Percentiles rank a stretch among this genome's conserved stretches.
Conservation (phyloP, 2,329 filamentous ascomycete genomes). For the Trichoderma endophyticum region DNA sequence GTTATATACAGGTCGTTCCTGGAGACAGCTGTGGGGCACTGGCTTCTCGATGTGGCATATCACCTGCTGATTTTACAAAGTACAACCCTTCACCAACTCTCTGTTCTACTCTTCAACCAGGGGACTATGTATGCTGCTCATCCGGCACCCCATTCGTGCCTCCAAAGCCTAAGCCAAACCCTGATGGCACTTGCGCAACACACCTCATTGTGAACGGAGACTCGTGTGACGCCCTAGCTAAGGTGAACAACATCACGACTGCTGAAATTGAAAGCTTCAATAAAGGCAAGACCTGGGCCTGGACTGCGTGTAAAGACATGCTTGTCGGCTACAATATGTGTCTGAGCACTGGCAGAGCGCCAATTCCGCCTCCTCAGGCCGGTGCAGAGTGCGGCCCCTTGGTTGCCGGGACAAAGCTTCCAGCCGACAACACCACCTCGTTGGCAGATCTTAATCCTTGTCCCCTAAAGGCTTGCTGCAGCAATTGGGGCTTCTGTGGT, state of each 20-base stretch:
- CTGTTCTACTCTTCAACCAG: slow-evolving; percentile 32
- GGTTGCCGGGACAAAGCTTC: slow-evolving; percentile 24
- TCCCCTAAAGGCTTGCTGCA: slow-evolving; percentile 30
- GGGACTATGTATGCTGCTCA: slow-evolving; percentile 39
- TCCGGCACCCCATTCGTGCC: slow-evolving; percentile 27
- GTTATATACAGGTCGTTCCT: not conserved
- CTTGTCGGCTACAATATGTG: slow-evolving; percentile 22
- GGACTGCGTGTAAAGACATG: slow-evolving; percentile 23
- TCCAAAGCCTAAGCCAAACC: slow-evolving; percentile 29
- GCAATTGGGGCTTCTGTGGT: slow-evolving; percentile 41
- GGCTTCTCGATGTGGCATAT: not conserved
- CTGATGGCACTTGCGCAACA: slow-evolving; percentile 36
- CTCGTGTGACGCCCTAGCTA: slow-evolving; percentile 32
- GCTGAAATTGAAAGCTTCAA: slow-evolving; percentile 27
- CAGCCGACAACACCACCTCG: not conserved
- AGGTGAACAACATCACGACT: slow-evolving; percentile 20
- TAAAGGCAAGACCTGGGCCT: slow-evolving; percentile 27
- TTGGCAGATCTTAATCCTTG: slow-evolving; percentile 30
- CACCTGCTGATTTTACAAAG: slow-evolving; percentile 22
- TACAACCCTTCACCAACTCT: slow-evolving; percentile 37
- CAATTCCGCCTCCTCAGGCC: slow-evolving; percentile 23
- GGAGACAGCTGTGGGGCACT: not conserved
- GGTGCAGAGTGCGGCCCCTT: slow-evolving; percentile 26
- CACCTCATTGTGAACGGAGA: slow-evolving; percentile 34
- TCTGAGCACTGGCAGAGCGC: slow-evolving; percentile 23